A percentile compares a stretch with the other conserved stretches of the same genome.
Evolutionary conservation across 2,329 filamentous ascomycete genomes (phyloP).

Genomic region (Colletotrichum eremochloae): DNA sequence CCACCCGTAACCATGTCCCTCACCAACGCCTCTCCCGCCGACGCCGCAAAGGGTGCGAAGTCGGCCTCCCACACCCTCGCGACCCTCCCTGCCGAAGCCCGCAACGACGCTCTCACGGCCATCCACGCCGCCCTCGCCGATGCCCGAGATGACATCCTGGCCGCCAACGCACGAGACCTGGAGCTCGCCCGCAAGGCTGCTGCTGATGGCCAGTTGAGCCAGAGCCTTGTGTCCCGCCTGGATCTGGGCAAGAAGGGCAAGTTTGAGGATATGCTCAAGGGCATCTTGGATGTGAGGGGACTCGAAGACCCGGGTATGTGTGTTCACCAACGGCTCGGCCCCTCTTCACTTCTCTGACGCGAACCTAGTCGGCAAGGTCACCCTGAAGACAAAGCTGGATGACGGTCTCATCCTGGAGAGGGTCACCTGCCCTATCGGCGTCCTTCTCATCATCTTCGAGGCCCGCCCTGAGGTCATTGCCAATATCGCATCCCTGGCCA

Average conservation of each 20-base stretch:
- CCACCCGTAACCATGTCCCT: constrained; percentile 78
- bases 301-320: constrained; percentile 85
- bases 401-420: constrained; percentile 88
- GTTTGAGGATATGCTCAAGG: constrained; percentile 97
- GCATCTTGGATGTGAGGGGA: constrained; percentile 87
- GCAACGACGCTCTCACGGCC: constrained; percentile 87
- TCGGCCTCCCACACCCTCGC: constrained; percentile 86
- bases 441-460: constrained; percentile 98
- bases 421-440: constrained; percentile 93
- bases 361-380: constrained; percentile 81
- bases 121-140: constrained; percentile 83
- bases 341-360: not conserved
- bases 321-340: constrained; percentile 1
- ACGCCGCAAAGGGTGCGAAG: constrained; percentile 84
- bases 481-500: constrained; percentile 94
- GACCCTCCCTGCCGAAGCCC: constrained; percentile 78
- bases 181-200: constrained; percentile 80
- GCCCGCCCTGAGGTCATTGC: constrained; percentile 97
- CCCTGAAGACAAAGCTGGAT: constrained; percentile 86
- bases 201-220: constrained; percentile 79
- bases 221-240: constrained; percentile 87
- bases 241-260: constrained; percentile 90
- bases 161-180: constrained; percentile 88
- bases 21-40: constrained; percentile 83
- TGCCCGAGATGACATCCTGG: constrained; percentile 81